phyloP scores from a whole-genome alignment of 495 filamentous ascomycete species.

The Elaphomyces granulatus region DNA sequence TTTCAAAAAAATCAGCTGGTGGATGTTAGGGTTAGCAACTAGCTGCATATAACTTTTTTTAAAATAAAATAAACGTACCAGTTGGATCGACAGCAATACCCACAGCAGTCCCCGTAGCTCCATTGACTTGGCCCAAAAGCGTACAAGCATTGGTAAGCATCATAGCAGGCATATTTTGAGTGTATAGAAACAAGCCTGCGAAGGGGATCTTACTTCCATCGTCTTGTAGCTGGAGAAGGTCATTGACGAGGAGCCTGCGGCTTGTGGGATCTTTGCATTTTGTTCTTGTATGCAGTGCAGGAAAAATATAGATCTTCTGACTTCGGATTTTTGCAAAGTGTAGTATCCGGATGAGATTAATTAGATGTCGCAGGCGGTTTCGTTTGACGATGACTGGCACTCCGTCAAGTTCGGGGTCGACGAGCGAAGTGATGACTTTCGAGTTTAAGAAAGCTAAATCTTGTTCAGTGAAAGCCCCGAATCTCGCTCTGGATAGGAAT shows the following conservation, averaged over 20 bases:
- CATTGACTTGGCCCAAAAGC: slow-evolving; percentile 6
- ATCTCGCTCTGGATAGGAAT: slow-evolving; percentile 2
- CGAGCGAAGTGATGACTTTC: not conserved
- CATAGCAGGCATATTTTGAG: slow-evolving; percentile 5
- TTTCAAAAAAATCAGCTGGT: slow-evolving; percentile 9
- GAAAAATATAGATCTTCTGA: not conserved
- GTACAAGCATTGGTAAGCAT: slow-evolving; percentile 4
- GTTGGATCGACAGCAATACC: slow-evolving; percentile 9
- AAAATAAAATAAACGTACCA: slow-evolving; percentile 4
- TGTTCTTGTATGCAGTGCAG: not conserved
- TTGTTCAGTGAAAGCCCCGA: not conserved
- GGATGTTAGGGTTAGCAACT: no score
- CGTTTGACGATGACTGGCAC: not conserved
- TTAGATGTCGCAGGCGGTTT: not conserved
- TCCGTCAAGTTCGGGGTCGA: not conserved
- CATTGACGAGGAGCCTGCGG: not conserved
- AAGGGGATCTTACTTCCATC: slow-evolving; percentile 5
- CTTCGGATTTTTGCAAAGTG: not conserved
- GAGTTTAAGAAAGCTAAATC: not conserved
- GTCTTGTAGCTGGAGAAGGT: not conserved
- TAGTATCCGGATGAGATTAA: not conserved
- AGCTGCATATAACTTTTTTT: slow-evolving; percentile 4
- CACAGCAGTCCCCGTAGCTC: slow-evolving; percentile 4
- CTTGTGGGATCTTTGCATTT: slow-evolving; percentile 5
- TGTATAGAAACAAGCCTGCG: slow-evolving; percentile 8